Evolutionary conservation across 1,284 basidiomycete species (phyloP).

Genomic region (Apiotrichum sp.): DNA sequence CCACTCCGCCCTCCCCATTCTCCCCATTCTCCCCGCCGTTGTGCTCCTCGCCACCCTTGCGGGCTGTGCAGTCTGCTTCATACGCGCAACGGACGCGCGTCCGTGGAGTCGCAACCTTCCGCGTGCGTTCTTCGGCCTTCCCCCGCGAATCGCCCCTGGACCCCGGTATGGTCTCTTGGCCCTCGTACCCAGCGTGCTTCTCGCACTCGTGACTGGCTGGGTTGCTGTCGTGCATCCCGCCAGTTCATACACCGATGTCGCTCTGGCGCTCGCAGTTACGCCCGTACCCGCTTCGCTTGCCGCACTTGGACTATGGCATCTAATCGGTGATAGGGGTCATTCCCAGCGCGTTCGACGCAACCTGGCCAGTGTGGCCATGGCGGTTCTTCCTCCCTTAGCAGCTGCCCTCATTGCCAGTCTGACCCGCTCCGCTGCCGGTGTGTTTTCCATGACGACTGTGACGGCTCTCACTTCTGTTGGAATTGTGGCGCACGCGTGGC

Average conservation of each 20-base stretch:
- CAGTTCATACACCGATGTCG: not conserved
- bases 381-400: not conserved
- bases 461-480: not conserved
- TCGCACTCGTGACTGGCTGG: constrained; percentile 7
- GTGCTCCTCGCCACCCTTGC: constrained; percentile 19
- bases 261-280: not conserved
- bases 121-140: constrained; percentile 38
- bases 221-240: not conserved
- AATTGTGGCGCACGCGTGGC: not conserved
- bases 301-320: not conserved
- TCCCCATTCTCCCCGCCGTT: constrained; percentile 16
- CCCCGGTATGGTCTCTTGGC: constrained; percentile 5
- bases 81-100: constrained; percentile 8
- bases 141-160: constrained; percentile 18
- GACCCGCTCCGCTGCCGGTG: not conserved
- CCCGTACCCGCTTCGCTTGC: not conserved
- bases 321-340: not conserved
- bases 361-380: not conserved
- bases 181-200: not conserved
- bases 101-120: constrained; percentile 28
- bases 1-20: constrained; percentile 11
- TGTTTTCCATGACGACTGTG: not conserved
- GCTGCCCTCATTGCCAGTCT: not conserved
- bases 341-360: no score
- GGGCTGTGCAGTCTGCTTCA: constrained; percentile 11